These are phyloP conservation scores for Candida bentonensis DNA, from an alignment of 805 yeast genomes.

Conservation along the genomic window DNA sequence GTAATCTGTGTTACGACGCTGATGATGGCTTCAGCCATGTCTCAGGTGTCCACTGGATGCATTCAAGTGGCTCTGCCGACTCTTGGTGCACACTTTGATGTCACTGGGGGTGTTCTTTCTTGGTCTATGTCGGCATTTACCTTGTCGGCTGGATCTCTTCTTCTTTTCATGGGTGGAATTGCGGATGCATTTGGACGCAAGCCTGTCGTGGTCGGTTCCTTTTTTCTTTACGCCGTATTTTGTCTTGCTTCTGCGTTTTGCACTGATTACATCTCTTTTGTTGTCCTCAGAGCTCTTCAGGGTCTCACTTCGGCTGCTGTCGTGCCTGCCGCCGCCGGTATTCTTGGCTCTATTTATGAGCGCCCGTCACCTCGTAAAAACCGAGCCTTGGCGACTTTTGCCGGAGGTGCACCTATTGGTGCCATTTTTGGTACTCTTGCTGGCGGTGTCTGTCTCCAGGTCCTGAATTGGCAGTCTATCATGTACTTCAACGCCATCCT, in stretches of 20 bases:
- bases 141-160: constrained; percentile 30
- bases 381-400: constrained; percentile 28
- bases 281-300: constrained; percentile 30
- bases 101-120: constrained; percentile 28
- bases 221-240: constrained; percentile 19
- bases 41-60: constrained; percentile 25
- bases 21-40: constrained; percentile 30
- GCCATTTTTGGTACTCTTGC: constrained; percentile 29
- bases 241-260: constrained; percentile 20
- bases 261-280: constrained; percentile 21
- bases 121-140: constrained; percentile 30
- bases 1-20: constrained; percentile 20
- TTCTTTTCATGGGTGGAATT: constrained; percentile 32
- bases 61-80: constrained; percentile 25
- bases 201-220: constrained; percentile 25
- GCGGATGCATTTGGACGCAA: constrained; percentile 36
- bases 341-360: constrained; percentile 27
- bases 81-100: constrained; percentile 23
- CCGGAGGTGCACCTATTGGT: constrained; percentile 37
- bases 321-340: constrained; percentile 35
- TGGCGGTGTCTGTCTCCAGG: constrained; percentile 31
- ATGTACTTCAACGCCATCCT: constrained; percentile 29
- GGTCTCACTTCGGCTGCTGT: constrained; percentile 32
- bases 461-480: constrained; percentile 29
- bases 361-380: constrained; percentile 28